A percentile compares a stretch with the other conserved stretches of the same genome.
phyloP scores from a whole-genome alignment of 768 basidiomycete species.

The Clavaria fumosa region DNA sequence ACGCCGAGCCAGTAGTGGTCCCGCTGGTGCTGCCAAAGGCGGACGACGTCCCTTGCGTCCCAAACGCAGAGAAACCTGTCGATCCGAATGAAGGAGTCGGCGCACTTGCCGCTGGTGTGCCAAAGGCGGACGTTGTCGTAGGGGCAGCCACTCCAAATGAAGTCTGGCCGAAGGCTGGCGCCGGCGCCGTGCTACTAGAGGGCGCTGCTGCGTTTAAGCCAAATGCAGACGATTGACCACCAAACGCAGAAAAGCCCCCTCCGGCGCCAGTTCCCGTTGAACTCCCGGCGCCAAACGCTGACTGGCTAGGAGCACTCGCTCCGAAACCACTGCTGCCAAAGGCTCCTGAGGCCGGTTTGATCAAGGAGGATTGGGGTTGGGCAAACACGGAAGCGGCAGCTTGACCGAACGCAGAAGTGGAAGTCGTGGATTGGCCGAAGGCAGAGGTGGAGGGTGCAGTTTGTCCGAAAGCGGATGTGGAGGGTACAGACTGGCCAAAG shows the following conservation, averaged over 20 bases:
- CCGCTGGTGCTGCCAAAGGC: conserved; percentile 9
- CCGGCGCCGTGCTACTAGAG: background rate
- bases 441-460: conserved; percentile 22
- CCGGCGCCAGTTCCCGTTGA: background rate
- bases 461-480: conserved; percentile 24
- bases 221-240: conserved; percentile 25
- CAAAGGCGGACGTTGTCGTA: conserved; percentile 7
- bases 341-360: conserved; percentile 36
- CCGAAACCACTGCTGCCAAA: conserved; percentile 27
- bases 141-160: conserved; percentile 9
- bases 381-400: too few relatives aligned
- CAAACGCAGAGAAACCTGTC: too few relatives aligned
- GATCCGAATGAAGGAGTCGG: too few relatives aligned
- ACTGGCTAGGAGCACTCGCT: conserved; percentile 17
- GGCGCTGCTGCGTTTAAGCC: conserved; percentile 17
- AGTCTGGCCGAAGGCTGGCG: conserved; percentile 19
- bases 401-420: conserved; percentile 19
- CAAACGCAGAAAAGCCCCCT: conserved; percentile 22
- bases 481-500: conserved; percentile 14
- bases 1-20: conserved; percentile 1
- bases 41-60: background rate
- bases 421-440: conserved; percentile 18
- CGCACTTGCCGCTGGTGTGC: too few relatives aligned
- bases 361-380: conserved; percentile 20
- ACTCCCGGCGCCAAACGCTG: conserved; percentile 10